Evolutionary conservation across 2,329 filamentous ascomycete species (phyloP), one percentile per base, ranked within the genome.

Genomic region (Pseudocercospora cruenta): DNA sequence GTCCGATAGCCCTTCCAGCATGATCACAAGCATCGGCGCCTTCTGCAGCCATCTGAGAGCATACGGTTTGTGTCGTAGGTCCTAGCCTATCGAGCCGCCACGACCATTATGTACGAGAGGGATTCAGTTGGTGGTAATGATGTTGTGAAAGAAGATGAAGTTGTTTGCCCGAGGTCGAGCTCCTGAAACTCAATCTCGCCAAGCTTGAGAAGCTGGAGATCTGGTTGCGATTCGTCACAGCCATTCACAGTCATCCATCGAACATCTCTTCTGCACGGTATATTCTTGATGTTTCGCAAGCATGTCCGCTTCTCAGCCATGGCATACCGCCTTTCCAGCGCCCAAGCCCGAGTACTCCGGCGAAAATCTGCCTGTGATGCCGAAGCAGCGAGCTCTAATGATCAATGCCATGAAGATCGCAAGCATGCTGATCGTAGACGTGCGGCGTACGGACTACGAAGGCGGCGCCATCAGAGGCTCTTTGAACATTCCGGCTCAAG

Each of bases 401-500:
- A 70, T 77, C 55, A 68, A 77, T 33, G 76, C 76, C 28, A 73
- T 78, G 71, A 72, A 72, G 47, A 70, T 82, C 73, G 70, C 77
- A 67, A 70, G 69, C 45, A 71, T 82, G 60, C 78, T 83, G 47
- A 72, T 82, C 58, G 74, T 82, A 12, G 81, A 83, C 68, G 79
- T 82, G 33, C 79, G 82, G 22, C 76, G 81, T 45, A 83, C 77
- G n/a, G 82, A 83, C 71, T 83, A 81, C 67, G 79, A 81, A 62
- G 82, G 82, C 39, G 82, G 81, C 14, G 72, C 76, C 4, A 81
- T 83, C 57, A 74, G 77, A 24, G 81, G 80, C n/a, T 81, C 79
- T 69, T 70, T 83, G 33, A 83, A 83, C 65, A 74, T 83, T 47
- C 82, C 82, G n/a, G 82, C 82, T 0, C 81, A 83, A 58, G 78